Evolutionary conservation across 805 yeast genomes (phyloP), one percentile per base, ranked within the genome.

Genomic region (Clavispora vitiphila): DNA sequence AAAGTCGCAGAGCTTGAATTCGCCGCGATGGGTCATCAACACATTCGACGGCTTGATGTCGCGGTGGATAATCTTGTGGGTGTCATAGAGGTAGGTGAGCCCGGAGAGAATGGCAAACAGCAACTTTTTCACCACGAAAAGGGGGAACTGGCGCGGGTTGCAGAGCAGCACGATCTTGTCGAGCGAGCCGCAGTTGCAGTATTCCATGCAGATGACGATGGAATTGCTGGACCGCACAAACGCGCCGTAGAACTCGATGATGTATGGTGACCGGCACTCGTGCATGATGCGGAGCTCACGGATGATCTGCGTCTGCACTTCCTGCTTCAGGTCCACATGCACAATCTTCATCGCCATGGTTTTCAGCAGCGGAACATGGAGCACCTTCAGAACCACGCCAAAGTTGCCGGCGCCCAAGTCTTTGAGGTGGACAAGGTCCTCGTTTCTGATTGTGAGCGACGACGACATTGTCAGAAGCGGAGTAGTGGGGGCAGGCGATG

Each of bases 11-110:
- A 93, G 72, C 61, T 90, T 93, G 51, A 93, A 80, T 49, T 83
- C 84, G 20, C 99, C 99, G 49, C 72, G 77, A 30, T 89, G 83
- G 47, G 87, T 89, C 64, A 93, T 77, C 38, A 93, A 69, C 8
- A 93, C 96, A 62, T 93, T 93, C 5, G 95, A 85, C 0, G 99
- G 99, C 60, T 93, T 93, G 51, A 93, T 89, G 60, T 93, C 99
- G 48, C 99, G 72, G 60, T 93, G 99, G 43, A 93, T 86, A 56
- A 93, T 91, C 46, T 88, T 78, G 59, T 90, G 96, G 20, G 80
- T 74, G 16, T 83, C 78, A 62, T 93, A 91, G 20, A 91, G 68
- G 56, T 90, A 93, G 26, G 78, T 76, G 43, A 91, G 71, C 0
- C 98, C 98, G 21, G 81, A 78, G 10, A 90, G 67, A 1, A 93